A percentile compares a stretch with the other conserved stretches of the same genome.
Conservation (phyloP, 768 basidiomycete genomes). For the Coprinopsis sp. region DNA sequence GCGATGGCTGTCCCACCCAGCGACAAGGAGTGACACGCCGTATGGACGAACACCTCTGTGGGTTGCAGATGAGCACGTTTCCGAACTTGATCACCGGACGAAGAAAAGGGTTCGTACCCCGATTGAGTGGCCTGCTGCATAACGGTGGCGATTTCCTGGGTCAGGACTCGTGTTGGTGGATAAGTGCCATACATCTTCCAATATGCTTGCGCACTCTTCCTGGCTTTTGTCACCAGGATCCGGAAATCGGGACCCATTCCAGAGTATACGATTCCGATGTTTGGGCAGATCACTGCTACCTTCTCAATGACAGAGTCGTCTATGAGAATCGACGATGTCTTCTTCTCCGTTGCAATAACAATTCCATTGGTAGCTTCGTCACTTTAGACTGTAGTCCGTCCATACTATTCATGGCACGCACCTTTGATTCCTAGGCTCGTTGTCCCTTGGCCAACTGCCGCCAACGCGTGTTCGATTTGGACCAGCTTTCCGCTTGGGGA, state of each 20-base stretch:
- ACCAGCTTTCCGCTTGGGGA: slow-evolving; percentile 98
- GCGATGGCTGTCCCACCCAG: slow-evolving; percentile 93
- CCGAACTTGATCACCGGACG: slow-evolving; percentile 12
- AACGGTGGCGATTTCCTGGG: slow-evolving; percentile 94
- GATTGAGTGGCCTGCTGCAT: slow-evolving; percentile 99
- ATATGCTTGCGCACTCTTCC: slow-evolving; percentile 97
- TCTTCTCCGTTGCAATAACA: slow-evolving; percentile 99
- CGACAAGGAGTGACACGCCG: slow-evolving; percentile 94
- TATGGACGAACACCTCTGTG: slow-evolving; percentile 96
- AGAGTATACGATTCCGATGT: slow-evolving; percentile 99
- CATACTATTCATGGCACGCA: too few species aligned
- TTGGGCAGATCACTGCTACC: slow-evolving; percentile 94
- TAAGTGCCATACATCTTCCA: slow-evolving; percentile 99
- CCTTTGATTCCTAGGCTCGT: slow-evolving; percentile 99
- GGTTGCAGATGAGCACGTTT: slow-evolving; percentile 26
- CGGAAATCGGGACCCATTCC: slow-evolving; percentile 99
- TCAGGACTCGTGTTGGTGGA: slow-evolving; percentile 92
- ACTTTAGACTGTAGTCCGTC: too few species aligned
- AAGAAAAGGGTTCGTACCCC: slow-evolving; percentile 56
- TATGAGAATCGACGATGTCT: slow-evolving; percentile 94
- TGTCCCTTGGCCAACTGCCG: slow-evolving; percentile 91
- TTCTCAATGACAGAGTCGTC: slow-evolving; percentile 99
- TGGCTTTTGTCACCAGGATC: slow-evolving; percentile 86
- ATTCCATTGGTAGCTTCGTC: slow-evolving; percentile 92
- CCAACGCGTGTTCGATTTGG: slow-evolving; percentile 99